Base-by-base conservation (phyloP, 2,329 filamentous ascomycete genomes). In the Balansia obtecta region DNA sequence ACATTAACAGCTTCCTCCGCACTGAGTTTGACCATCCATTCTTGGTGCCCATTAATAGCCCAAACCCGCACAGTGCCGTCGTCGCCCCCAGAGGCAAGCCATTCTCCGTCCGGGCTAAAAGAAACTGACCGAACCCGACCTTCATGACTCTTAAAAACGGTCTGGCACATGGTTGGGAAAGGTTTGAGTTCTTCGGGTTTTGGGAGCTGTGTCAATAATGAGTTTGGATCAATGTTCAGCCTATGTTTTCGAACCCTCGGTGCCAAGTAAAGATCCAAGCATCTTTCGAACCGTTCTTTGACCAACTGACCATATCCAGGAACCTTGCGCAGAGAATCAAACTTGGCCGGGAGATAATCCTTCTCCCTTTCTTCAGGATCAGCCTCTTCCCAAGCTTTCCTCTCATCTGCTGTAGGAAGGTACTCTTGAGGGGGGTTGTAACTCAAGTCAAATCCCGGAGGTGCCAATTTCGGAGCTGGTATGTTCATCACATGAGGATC, bases 351-450 rank as follows among this genome's bases (percentile, higher is more conserved):
- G 34, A 98, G 70, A 60, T 88, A 98, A 46, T 95, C 86, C 63
- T 84, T 89, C 59, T 95, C 88, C 50, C 90, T 77, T 55, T 98
- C 93, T 64, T 97, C 93, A 2, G 88, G 86, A 55, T 97, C 91
- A 27, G 80, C 75, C 48, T 86, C 79, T 61, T 95, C 82, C 93
- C 93, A 98, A 13, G 78, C 77, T 57, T 86, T 82, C 64, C 77
- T 87, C 71, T 98, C 93, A 39, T 86, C 82, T 61, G 85, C 80
- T 50, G 87, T 86, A 1, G 91, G 94, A 2, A 98, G 73, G 65
- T 97, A 98, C 71, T 98, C 93, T 4, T 85, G 80, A 46, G 94
- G 93, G 22, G 93, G 93, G 67, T 97, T 95, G 66, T 98, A 97
- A 62, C 88, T 95, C 65, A 96, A 81, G 61, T 95, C 90, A 65